Percentiles rank a stretch among this genome's conserved stretches.
Evolutionary conservation across 1,284 basidiomycete genomes (phyloP).

Genomic region (Papiliotrema fonsecae): DNA sequence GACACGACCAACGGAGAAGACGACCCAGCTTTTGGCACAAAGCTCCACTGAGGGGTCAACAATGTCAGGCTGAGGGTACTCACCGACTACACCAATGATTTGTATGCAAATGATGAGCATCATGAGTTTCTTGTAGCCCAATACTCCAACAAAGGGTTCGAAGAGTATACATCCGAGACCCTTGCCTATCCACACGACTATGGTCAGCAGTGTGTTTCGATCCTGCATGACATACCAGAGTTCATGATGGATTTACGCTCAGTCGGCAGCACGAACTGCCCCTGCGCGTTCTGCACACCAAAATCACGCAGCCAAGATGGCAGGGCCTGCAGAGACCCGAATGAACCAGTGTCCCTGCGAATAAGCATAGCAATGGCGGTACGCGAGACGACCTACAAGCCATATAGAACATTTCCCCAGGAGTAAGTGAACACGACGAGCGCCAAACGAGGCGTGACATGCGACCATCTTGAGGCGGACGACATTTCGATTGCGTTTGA

Average conservation of each 20-base stretch:
- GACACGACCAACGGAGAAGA: slow-evolving; percentile 20
- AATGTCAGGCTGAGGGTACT: too few species aligned
- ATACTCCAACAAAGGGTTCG: slow-evolving; percentile 13
- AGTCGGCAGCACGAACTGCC: slow-evolving; percentile 7
- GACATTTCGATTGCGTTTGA: too few species aligned
- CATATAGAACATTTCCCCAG: slow-evolving; percentile 19
- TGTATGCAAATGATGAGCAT: slow-evolving; percentile 10
- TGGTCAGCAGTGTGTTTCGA: neutral
- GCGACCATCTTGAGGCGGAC: neutral
- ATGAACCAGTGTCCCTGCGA: slow-evolving; percentile 14
- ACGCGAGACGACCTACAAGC: slow-evolving; percentile 11
- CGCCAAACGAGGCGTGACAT: neutral
- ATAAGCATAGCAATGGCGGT: neutral
- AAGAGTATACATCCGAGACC: slow-evolving; percentile 10
- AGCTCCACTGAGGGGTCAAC: slow-evolving; percentile 19
- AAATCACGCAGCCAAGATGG: slow-evolving; percentile 17
- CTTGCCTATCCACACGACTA: slow-evolving; percentile 12
- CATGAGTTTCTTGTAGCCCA: slow-evolving; percentile 16
- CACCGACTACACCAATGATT: slow-evolving; percentile 16
- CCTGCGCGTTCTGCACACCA: slow-evolving; percentile 6
- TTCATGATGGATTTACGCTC: slow-evolving; percentile 17
- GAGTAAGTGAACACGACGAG: slow-evolving; percentile 6
- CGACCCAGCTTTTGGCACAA: slow-evolving; percentile 13
- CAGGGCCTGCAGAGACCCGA: slow-evolving; percentile 22
- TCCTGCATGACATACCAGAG: slow-evolving; percentile 5